Evolutionary conservation across 768 basidiomycete species (phyloP).

Genomic region (Kwoniella dejecticola): DNA sequence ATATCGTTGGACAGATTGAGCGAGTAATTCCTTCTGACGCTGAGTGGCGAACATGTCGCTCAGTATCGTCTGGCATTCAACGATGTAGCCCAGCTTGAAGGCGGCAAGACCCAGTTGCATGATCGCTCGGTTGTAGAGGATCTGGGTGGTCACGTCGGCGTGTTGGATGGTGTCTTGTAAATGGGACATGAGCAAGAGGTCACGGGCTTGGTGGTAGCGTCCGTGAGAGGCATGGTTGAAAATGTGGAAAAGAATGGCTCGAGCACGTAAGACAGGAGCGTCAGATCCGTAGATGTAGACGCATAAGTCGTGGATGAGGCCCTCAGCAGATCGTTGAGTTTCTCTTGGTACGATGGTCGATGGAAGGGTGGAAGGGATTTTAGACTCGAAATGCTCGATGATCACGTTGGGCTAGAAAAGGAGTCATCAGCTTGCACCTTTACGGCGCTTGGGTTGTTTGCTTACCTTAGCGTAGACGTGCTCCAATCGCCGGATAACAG

Average conservation of each 20-base stretch:
- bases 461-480: slow-evolving; percentile 96
- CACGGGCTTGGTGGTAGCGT: slow-evolving; percentile 92
- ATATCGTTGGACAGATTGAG: slow-evolving; percentile 93
- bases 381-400: slow-evolving; percentile 79
- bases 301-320: slow-evolving; percentile 84
- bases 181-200: slow-evolving; percentile 98
- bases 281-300: slow-evolving; percentile 89
- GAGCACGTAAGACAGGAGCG: slow-evolving; percentile 87
- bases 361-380: slow-evolving; percentile 58
- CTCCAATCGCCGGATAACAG: slow-evolving; percentile 92
- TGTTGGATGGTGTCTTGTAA: slow-evolving; percentile 95
- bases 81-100: slow-evolving; percentile 91
- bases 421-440: slow-evolving; percentile 28
- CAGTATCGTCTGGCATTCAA: slow-evolving; percentile 86
- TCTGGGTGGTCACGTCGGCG: slow-evolving; percentile 94
- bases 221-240: slow-evolving; percentile 97
- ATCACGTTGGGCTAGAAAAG: slow-evolving; percentile 79
- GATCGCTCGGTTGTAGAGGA: slow-evolving; percentile 94
- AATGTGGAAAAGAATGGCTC: slow-evolving; percentile 96
- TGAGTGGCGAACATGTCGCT: slow-evolving; percentile 96
- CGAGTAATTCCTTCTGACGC: slow-evolving; percentile 93
- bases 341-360: slow-evolving; percentile 66
- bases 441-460: neutral
- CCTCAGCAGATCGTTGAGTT: slow-evolving; percentile 64
- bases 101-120: slow-evolving; percentile 97